Evolutionary conservation across 441 rosid genomes (phyloP).

Genomic region (Kokia cookei): DNA sequence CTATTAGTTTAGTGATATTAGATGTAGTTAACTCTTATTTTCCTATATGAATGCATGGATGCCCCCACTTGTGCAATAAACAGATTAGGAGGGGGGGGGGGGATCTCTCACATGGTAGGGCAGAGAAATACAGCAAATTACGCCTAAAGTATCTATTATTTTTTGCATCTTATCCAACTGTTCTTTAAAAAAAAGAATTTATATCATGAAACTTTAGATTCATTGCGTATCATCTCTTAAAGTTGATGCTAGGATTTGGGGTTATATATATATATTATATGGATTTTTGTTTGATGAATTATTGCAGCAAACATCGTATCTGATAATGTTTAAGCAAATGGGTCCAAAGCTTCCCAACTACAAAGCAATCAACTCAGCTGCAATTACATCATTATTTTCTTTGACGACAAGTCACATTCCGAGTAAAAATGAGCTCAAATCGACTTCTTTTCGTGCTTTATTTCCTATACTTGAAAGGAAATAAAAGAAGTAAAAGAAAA

Average conservation of each 20-base stretch:
- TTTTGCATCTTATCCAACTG: background rate
- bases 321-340: background rate
- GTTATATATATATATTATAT: background rate
- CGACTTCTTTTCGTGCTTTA: too few species aligned
- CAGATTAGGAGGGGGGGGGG: too few species aligned
- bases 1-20: too few species aligned
- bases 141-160: background rate
- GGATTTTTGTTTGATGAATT: background rate
- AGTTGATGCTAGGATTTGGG: background rate
- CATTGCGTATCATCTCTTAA: background rate
- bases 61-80: background rate
- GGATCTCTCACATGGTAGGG: background rate
- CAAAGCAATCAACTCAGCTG: background rate
- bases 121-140: background rate
- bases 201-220: background rate
- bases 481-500: too few species aligned
- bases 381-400: background rate
- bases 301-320: background rate
- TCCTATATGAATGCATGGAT: background rate
- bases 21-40: too few species aligned
- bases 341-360: background rate
- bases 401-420: too few species aligned
- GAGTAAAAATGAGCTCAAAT: too few species aligned
- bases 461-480: too few species aligned
- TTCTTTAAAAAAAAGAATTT: too few species aligned